Conservation (phyloP, 768 basidiomycete genomes). For the Pisolithus sp. region DNA sequence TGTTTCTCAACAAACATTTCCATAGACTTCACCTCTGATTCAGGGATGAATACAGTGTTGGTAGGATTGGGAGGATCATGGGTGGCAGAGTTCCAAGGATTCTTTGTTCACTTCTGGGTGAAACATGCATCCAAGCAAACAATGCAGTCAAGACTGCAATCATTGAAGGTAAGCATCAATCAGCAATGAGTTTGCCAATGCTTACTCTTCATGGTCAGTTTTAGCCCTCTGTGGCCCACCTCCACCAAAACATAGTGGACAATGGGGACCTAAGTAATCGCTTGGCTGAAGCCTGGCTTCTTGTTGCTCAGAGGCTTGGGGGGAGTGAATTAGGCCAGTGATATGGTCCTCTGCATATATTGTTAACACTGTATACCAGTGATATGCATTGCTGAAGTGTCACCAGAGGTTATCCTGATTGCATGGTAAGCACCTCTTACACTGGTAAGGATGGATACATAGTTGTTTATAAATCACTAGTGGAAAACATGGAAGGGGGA, state of each 20-base stretch:
- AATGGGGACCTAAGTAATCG: conserved; percentile 17
- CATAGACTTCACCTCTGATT: conserved; percentile 14
- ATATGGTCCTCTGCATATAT: conserved; percentile 15
- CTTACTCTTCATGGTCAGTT: background rate
- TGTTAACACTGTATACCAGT: conserved; percentile 6
- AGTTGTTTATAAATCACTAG: no score
- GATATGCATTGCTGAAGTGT: no score
- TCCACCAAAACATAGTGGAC: conserved; percentile 4
- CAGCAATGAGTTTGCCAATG: no score
- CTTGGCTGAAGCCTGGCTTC: conserved; percentile 4
- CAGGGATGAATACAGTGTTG: conserved; percentile 9
- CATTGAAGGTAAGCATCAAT: no score
- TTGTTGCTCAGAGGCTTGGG: background rate
- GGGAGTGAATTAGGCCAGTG: conserved; percentile 12
- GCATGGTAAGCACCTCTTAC: no score
- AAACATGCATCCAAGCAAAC: no score
- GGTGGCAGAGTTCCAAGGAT: no score
- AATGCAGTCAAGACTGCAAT: no score
- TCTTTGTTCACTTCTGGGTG: no score
- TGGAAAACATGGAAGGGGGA: no score
- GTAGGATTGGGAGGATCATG: background rate
- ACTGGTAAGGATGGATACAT: no score
- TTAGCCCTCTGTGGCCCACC: conserved; percentile 6
- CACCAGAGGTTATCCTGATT: no score
- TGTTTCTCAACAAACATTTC: conserved; percentile 4